Conservation (phyloP, 2,329 filamentous ascomycete genomes). For the Phaeosphaeriaceae sp. region DNA sequence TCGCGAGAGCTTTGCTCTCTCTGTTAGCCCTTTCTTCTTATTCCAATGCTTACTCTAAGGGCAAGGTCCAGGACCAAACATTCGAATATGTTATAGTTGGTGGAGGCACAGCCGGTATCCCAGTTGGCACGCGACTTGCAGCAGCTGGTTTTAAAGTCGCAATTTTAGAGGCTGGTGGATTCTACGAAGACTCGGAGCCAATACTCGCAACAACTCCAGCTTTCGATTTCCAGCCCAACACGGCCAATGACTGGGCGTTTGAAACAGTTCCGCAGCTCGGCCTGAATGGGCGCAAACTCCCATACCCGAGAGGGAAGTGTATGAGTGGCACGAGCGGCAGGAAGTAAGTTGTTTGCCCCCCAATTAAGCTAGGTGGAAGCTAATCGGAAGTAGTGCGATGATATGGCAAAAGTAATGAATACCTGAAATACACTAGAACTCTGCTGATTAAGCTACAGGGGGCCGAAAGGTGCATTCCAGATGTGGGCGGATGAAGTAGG, state of each 20-base stretch:
- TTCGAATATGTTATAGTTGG: conserved; percentile 6
- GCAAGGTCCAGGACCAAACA: no score
- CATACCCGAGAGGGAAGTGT: no score
- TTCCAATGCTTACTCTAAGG: no score
- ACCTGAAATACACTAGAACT: conserved; percentile 10
- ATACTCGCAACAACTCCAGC: conserved; percentile 14
- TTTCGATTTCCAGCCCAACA: conserved; percentile 30
- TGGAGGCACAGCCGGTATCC: conserved; percentile 18
- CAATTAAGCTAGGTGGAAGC: no score
- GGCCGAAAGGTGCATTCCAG: conserved; percentile 23
- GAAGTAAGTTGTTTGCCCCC: no score
- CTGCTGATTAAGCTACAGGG: conserved; percentile 31
- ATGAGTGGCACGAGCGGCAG: no score
- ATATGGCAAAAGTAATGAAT: no score
- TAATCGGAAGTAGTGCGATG: no score
- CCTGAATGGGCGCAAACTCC: no score
- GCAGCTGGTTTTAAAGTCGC: conserved; percentile 15
- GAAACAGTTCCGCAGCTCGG: no score
- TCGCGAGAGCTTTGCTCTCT: no score
- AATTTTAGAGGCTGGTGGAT: conserved; percentile 28
- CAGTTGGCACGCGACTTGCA: conserved; percentile 15
- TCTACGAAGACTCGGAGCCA: conserved; percentile 23
- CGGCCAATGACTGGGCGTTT: conserved; percentile 44
- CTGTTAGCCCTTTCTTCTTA: no score
- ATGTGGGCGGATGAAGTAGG: conserved; percentile 36